These are phyloP conservation scores for Cochlearia excelsa DNA, from an alignment of 345 rosid species.

Conservation along the genomic window DNA sequence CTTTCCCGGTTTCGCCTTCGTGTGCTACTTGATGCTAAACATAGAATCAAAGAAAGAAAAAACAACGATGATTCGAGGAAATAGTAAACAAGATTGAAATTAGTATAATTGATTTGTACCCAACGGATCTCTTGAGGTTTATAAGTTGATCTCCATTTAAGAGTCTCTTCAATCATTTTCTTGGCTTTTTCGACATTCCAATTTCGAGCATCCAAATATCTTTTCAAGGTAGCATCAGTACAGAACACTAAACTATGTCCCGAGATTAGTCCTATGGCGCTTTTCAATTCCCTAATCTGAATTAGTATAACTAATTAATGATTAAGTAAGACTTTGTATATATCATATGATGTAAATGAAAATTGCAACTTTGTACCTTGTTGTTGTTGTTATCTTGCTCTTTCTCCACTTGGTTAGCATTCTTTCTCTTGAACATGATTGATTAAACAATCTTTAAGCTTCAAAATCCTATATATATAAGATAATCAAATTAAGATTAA, in stretches of 20 bases:
- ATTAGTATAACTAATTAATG: not conserved
- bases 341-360: not conserved
- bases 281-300: slow-evolving; percentile 67
- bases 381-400: slow-evolving; percentile 12
- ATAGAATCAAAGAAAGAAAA: slow-evolving; percentile 14
- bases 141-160: slow-evolving; percentile 78
- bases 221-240: slow-evolving; percentile 65
- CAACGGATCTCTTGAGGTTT: slow-evolving; percentile 93
- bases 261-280: slow-evolving; percentile 66
- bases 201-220: slow-evolving; percentile 77
- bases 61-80: not conserved
- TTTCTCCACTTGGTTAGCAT: slow-evolving; percentile 29
- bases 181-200: slow-evolving; percentile 85
- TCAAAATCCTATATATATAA: slow-evolving; percentile 21
- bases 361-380: slow-evolving; percentile 45
- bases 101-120: slow-evolving; percentile 42
- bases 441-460: not conserved
- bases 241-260: slow-evolving; percentile 62
- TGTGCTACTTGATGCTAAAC: slow-evolving; percentile 70
- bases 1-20: slow-evolving; percentile 95
- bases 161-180: slow-evolving; percentile 77
- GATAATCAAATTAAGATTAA: too few species aligned
- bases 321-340: not conserved
- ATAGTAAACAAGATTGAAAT: too few species aligned
- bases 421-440: slow-evolving; percentile 47